Conservation (phyloP, 345 rosid genomes). For the Rhodamnia argentea region DNA sequence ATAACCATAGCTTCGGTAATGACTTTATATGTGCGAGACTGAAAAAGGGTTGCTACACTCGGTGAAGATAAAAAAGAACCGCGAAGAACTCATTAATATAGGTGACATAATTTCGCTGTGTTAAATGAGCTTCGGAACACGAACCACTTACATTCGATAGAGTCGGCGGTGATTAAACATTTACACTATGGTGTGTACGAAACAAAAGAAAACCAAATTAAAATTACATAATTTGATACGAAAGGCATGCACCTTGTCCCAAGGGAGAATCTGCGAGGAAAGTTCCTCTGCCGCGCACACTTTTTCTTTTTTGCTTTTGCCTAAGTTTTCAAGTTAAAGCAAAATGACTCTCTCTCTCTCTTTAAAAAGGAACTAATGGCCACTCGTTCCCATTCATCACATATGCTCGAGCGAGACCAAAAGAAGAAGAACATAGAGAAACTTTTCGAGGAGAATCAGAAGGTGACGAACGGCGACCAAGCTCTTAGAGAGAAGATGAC, state of each 20-base stretch:
- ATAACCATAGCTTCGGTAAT: neutral
- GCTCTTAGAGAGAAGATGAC: neutral
- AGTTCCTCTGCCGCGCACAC: neutral
- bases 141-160: neutral
- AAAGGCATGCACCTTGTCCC: neutral
- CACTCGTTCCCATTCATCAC: neutral
- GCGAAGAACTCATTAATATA: too few species aligned
- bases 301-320: neutral
- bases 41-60: neutral
- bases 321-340: neutral
- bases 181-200: neutral
- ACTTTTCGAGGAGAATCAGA: conserved; percentile 11
- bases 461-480: neutral
- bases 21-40: neutral
- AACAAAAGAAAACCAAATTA: neutral
- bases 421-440: neutral
- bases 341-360: neutral
- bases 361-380: neutral
- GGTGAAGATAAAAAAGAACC: neutral
- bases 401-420: neutral
- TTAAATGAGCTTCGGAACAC: neutral
- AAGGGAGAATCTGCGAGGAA: conserved; percentile 1
- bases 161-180: neutral
- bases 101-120: neutral
- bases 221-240: neutral